phyloP scores from a whole-genome alignment of 2,329 filamentous ascomycete species.

The Xylariaceae sp. region DNA sequence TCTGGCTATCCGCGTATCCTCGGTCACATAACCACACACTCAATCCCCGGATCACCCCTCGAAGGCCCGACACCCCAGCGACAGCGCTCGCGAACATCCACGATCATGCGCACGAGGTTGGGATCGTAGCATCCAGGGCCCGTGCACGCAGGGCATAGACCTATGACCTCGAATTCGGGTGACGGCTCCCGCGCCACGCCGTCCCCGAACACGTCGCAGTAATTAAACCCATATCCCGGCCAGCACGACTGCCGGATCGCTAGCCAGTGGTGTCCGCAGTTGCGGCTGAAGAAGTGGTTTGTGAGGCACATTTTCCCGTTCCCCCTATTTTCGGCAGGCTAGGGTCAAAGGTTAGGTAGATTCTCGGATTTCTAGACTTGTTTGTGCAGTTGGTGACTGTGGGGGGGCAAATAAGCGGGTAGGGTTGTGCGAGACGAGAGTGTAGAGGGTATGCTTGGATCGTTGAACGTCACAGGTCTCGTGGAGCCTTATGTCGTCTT shows the following conservation, averaged over 20 bases:
- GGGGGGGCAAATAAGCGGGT: background rate
- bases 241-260: constrained; percentile 54
- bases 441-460: background rate
- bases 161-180: constrained; percentile 43
- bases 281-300: constrained; percentile 55
- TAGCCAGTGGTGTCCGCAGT: constrained; percentile 61
- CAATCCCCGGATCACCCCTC: constrained; percentile 46
- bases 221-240: constrained; percentile 58
- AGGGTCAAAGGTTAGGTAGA: too few relatives aligned
- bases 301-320: constrained; percentile 53
- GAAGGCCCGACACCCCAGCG: constrained; percentile 57
- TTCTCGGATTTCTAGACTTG: too few relatives aligned
- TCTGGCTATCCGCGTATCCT: background rate
- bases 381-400: too few relatives aligned
- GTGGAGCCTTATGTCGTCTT: background rate
- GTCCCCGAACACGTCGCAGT: constrained; percentile 52
- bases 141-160: constrained; percentile 45
- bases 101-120: constrained; percentile 55
- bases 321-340: background rate
- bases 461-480: background rate
- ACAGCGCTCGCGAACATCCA: constrained; percentile 51
- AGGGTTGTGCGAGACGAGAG: background rate
- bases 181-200: constrained; percentile 46
- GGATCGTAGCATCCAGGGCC: constrained; percentile 56
- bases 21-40: constrained; percentile 50